Evolutionary conservation across 2,329 filamentous ascomycete genomes (phyloP).

Genomic region (Venturia aucupariae): DNA sequence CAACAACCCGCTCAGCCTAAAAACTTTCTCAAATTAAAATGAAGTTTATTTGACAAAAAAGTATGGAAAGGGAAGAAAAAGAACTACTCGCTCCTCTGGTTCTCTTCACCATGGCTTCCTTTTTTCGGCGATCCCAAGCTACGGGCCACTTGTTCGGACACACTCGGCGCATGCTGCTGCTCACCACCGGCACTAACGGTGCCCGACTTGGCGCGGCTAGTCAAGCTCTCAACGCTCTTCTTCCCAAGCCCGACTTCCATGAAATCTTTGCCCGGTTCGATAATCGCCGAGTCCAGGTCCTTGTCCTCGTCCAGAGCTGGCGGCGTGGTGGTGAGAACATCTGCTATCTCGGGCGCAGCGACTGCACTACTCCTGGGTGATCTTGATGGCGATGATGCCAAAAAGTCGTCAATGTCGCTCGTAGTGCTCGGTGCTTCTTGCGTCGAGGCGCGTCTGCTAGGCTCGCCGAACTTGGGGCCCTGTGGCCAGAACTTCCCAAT

Average conservation of each 20-base stretch:
- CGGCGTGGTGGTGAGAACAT: conserved; percentile 26
- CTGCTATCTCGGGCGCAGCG: conserved; percentile 29
- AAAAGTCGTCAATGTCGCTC: conserved; percentile 1
- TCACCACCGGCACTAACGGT: background rate
- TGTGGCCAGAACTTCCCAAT: conserved; percentile 6
- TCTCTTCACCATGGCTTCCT: background rate
- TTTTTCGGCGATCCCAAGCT: conserved; percentile 5
- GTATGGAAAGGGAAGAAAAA: background rate
- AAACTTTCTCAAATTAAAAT: background rate
- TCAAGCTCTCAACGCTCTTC: background rate
- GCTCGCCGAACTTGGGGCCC: conserved; percentile 1
- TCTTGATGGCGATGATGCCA: background rate
- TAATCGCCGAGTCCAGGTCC: background rate
- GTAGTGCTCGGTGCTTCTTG: background rate
- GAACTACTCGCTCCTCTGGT: background rate
- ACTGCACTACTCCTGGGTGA: conserved; percentile 19
- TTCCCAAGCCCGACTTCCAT: conserved; percentile 2
- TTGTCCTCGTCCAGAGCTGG: conserved; percentile 26
- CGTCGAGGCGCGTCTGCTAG: background rate
- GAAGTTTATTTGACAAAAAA: background rate
- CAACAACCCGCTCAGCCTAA: background rate
- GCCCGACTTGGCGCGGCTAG: background rate
- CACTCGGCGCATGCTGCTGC: background rate
- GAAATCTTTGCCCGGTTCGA: background rate
- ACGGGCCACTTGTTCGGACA: conserved; percentile 6